Conservation (phyloP, 768 basidiomycete genomes). For the Termitomyces sp. region DNA sequence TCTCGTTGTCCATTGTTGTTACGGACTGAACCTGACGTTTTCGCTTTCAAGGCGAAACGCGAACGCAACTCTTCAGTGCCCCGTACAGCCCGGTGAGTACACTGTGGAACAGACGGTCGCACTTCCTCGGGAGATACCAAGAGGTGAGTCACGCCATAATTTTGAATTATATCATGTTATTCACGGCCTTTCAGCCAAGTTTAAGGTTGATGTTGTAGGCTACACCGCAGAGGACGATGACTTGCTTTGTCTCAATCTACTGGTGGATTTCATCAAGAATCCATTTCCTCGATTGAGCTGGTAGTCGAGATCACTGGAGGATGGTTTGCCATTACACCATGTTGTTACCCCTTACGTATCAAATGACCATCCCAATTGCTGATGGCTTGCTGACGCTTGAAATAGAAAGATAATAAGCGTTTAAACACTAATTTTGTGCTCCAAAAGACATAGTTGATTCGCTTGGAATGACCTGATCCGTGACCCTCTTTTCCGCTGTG, state of each 20-base stretch:
- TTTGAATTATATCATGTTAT: conserved; percentile 1
- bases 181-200: conserved; percentile 63
- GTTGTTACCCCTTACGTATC: neutral
- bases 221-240: conserved; percentile 71
- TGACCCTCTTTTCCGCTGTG: too few species aligned
- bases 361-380: neutral
- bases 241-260: conserved; percentile 77
- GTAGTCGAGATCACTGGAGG: conserved; percentile 16
- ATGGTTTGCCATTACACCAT: neutral
- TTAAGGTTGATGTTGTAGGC: conserved; percentile 63
- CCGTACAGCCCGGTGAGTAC: conserved; percentile 70
- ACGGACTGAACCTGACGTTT: neutral
- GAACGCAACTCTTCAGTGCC: conserved; percentile 79
- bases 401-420: too few species aligned
- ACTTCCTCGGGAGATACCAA: conserved; percentile 90
- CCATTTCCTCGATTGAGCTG: conserved; percentile 31
- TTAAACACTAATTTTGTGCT: neutral
- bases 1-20: neutral
- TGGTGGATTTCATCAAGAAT: conserved; percentile 68
- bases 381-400: neutral
- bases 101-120: conserved; percentile 78
- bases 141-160: conserved; percentile 38
- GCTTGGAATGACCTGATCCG: neutral
- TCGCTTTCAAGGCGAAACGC: conserved; percentile 55
- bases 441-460: neutral